These are phyloP conservation scores for Coprinopsis cinerea DNA, from an alignment of 768 basidiomycete genomes.

Conservation along the genomic window DNA sequence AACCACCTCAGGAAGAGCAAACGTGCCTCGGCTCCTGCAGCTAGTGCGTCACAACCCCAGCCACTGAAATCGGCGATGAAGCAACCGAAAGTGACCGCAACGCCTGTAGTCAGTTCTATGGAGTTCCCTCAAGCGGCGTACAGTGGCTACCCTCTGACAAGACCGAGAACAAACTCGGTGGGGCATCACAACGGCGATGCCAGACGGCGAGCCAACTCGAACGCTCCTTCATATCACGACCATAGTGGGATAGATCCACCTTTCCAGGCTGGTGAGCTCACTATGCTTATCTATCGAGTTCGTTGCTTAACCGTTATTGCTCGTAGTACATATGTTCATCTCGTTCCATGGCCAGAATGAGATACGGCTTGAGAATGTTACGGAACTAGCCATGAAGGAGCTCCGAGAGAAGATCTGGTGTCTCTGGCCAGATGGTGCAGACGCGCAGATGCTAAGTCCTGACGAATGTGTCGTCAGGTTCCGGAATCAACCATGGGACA, in stretches of 20 bases:
- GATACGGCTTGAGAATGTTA: constrained; percentile 50
- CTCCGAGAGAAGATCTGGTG: constrained; percentile 51
- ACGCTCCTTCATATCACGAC: constrained; percentile 8
- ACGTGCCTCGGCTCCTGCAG: constrained; percentile 5
- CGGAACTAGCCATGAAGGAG: constrained; percentile 48
- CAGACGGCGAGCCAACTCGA: constrained; percentile 12
- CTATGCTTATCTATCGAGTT: background rate
- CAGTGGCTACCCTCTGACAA: constrained; percentile 4
- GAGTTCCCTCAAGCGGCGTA: constrained; percentile 5
- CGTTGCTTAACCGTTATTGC: constrained; percentile 2
- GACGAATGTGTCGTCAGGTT: constrained; percentile 60
- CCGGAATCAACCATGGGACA: constrained; percentile 61
- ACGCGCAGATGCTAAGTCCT: constrained; percentile 35
- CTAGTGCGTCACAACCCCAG: background rate
- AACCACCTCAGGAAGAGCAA: constrained; percentile 7
- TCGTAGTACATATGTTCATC: constrained; percentile 65
- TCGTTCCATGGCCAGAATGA: constrained; percentile 63
- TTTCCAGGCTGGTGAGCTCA: constrained; percentile 1
- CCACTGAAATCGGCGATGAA: constrained; percentile 14
- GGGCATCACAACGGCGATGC: constrained; percentile 8
- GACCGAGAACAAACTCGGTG: constrained; percentile 11
- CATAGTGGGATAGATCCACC: constrained; percentile 8
- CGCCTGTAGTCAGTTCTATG: constrained; percentile 7
- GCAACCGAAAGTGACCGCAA: constrained; percentile 6
- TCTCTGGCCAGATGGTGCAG: constrained; percentile 65